Conservation (phyloP, 2,329 filamentous ascomycete genomes). For the Botrytis squamosa region DNA sequence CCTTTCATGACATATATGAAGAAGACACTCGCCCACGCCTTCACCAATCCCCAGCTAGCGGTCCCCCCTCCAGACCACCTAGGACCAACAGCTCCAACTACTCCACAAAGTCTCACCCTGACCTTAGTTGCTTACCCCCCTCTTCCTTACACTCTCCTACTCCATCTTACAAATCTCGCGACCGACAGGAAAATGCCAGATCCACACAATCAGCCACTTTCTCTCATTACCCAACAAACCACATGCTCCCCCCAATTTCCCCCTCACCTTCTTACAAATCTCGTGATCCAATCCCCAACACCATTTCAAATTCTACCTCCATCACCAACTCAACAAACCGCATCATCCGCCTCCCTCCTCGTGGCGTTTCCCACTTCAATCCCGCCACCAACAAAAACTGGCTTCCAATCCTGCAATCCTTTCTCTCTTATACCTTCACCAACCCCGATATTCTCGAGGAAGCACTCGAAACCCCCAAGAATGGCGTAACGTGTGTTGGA, state of each 20-base stretch:
- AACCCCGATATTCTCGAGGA: constrained; percentile 31
- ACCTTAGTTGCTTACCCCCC: not conserved
- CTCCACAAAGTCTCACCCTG: not conserved
- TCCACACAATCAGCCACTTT: not conserved
- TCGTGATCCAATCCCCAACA: not conserved
- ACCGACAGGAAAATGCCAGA: not conserved
- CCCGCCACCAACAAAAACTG: constrained; percentile 13
- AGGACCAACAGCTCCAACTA: not conserved
- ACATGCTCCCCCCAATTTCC: not conserved
- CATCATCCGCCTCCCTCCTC: not conserved
- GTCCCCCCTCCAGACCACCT: too few species aligned
- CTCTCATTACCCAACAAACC: not conserved
- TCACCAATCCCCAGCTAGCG: not conserved
- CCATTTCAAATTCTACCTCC: not conserved
- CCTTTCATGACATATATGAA: not conserved
- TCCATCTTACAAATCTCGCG: not conserved
- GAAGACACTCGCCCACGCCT: not conserved
- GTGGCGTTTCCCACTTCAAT: not conserved
- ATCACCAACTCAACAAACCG: not conserved
- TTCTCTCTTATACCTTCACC: constrained; percentile 26
- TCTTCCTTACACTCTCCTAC: not conserved
- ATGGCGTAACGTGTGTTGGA: constrained; percentile 26
- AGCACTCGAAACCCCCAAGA: constrained; percentile 29
- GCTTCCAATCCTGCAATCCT: constrained; percentile 23
- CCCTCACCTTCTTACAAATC: not conserved